phyloP scores from a whole-genome alignment of 139 green algal genomes.

The Diplosphaera chodatii region DNA sequence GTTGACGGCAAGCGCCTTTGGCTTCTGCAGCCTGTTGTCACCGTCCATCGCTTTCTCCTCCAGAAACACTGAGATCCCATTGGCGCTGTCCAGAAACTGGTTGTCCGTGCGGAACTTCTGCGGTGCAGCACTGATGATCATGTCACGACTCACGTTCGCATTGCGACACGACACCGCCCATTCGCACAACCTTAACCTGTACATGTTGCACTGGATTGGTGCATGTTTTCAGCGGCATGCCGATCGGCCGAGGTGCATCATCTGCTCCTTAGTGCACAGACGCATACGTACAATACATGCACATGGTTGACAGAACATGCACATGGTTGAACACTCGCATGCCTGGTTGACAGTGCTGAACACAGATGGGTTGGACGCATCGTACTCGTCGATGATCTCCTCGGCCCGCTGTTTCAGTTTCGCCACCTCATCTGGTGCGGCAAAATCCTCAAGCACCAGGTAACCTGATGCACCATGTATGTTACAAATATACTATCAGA shows the following conservation, averaged over 20 bases:
- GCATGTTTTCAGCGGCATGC: too few species aligned
- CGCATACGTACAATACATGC: too few species aligned
- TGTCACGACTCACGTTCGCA: too few species aligned
- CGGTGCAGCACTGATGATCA: too few species aligned
- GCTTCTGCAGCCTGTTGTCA: slow-evolving; percentile 33
- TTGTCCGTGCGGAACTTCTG: slow-evolving; percentile 47
- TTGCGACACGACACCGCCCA: too few species aligned
- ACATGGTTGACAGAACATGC: too few species aligned
- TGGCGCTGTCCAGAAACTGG: slow-evolving; percentile 72
- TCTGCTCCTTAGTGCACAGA: too few species aligned
- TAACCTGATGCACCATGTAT: slow-evolving; percentile 50
- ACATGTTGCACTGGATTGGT: too few species aligned
- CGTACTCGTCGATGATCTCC: slow-evolving; percentile 42
- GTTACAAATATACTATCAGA: too few species aligned
- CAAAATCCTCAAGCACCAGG: slow-evolving; percentile 53
- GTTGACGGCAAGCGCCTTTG: slow-evolving; percentile 75
- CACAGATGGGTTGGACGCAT: slow-evolving; percentile 25
- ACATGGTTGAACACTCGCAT: too few species aligned
- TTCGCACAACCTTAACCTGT: too few species aligned
- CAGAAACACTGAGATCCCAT: slow-evolving; percentile 61
- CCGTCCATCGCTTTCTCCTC: slow-evolving; percentile 81
- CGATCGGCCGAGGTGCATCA: too few species aligned
- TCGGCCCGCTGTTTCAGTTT: slow-evolving; percentile 27
- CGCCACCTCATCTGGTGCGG: slow-evolving; percentile 26
- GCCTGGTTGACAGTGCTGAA: slow-evolving; percentile 55